Percentiles rank a stretch among this genome's conserved stretches.
Conservation (phyloP, 192 early-diverging fungal species). For the Geosiphon pyriformis region DNA sequence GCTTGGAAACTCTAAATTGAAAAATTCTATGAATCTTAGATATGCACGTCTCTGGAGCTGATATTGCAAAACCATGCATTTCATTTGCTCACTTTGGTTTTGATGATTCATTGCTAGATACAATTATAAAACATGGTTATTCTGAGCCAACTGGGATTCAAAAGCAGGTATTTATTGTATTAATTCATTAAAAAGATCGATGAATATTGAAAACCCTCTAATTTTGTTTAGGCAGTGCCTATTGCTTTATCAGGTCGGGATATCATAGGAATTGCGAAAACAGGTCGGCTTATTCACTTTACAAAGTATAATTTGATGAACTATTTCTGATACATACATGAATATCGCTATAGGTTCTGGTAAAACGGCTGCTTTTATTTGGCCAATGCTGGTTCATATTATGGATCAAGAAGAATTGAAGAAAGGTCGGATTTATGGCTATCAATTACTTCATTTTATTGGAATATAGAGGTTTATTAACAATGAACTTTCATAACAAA, state of each 20-base stretch:
- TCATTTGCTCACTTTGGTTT: constrained; percentile 86
- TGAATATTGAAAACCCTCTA: background rate
- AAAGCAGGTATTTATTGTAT: constrained; percentile 37
- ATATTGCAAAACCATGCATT: constrained; percentile 65
- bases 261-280: constrained; percentile 80
- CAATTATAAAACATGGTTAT: constrained; percentile 61
- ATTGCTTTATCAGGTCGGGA: constrained; percentile 74
- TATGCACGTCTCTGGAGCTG: constrained; percentile 61
- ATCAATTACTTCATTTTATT: background rate
- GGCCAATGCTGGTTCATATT: constrained; percentile 81
- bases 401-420: constrained; percentile 77
- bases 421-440: constrained; percentile 22
- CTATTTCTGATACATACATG: too few species aligned
- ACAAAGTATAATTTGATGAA: too few species aligned
- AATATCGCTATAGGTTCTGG: constrained; percentile 61
- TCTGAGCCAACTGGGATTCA: constrained; percentile 74
- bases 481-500: background rate
- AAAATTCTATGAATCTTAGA: constrained; percentile 27
- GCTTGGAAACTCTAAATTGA: background rate
- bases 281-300: constrained; percentile 34
- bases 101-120: constrained; percentile 58
- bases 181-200: background rate
- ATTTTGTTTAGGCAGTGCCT: constrained; percentile 50
- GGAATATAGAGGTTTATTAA: background rate
- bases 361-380: constrained; percentile 79